phyloP scores from a whole-genome alignment of 2,329 filamentous ascomycete species.

The Colletotrichum orbiculare region DNA sequence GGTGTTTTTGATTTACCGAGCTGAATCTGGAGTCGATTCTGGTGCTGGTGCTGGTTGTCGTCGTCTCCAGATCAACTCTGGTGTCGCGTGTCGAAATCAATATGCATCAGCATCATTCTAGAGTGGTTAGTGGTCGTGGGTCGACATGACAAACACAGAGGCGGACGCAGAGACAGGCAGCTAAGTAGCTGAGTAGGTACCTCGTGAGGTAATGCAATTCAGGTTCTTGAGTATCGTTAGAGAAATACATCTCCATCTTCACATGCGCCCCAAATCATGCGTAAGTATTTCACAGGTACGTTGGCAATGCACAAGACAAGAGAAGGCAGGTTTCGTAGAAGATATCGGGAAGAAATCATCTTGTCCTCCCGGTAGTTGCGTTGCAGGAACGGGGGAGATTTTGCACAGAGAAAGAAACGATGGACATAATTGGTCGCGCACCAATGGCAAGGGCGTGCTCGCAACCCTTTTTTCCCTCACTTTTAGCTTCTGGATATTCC shows the following conservation, averaged over 20 bases:
- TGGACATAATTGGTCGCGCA: slow-evolving; percentile 35
- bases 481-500: neutral
- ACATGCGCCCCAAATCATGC: neutral
- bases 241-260: too few species aligned
- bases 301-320: neutral
- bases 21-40: too few species aligned
- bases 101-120: too few species aligned
- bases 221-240: too few species aligned
- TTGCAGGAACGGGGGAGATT: slow-evolving; percentile 31
- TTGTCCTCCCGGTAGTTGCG: slow-evolving; percentile 25
- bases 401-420: slow-evolving; percentile 33
- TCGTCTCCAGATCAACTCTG: neutral
- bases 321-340: neutral
- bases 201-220: too few species aligned
- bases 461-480: neutral
- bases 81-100: too few species aligned
- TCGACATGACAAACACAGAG: too few species aligned
- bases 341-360: slow-evolving; percentile 34
- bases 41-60: neutral
- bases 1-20: too few species aligned
- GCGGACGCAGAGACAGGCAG: too few species aligned
- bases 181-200: too few species aligned
- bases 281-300: neutral
- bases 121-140: too few species aligned
- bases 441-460: slow-evolving; percentile 19